phyloP scores from a whole-genome alignment of 2,329 filamentous ascomycete genomes.

The Pseudogymnoascus pannorum region DNA sequence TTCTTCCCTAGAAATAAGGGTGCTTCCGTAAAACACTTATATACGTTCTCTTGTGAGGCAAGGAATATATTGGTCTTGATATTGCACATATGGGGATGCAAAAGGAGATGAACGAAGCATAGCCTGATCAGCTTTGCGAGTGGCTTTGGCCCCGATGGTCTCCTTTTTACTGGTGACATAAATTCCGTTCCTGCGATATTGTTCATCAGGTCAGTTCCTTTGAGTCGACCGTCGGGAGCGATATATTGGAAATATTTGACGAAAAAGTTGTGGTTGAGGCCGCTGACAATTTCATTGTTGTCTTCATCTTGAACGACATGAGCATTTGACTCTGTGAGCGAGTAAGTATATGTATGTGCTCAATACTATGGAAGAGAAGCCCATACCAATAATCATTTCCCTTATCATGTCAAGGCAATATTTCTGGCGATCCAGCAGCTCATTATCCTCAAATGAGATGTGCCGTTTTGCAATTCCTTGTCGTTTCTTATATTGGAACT shows the following conservation, averaged over 20 bases:
- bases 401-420: slow-evolving; percentile 32
- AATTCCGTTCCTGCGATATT: neutral
- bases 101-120: slow-evolving; percentile 21
- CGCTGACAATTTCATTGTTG: neutral
- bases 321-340: slow-evolving; percentile 23
- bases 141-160: neutral
- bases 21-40: slow-evolving; percentile 27
- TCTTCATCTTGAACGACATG: slow-evolving; percentile 9
- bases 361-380: neutral
- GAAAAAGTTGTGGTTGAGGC: neutral
- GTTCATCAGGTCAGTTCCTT: neutral
- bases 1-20: slow-evolving; percentile 36
- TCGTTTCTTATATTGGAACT: slow-evolving; percentile 24
- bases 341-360: neutral
- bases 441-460: slow-evolving; percentile 20
- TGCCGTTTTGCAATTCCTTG: slow-evolving; percentile 30
- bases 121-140: slow-evolving; percentile 23
- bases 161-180: neutral
- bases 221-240: neutral
- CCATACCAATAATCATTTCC: slow-evolving; percentile 38
- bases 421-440: slow-evolving; percentile 22
- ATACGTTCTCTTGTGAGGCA: slow-evolving; percentile 38
- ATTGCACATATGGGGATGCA: slow-evolving; percentile 23
- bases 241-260: neutral
- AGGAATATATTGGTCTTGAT: slow-evolving; percentile 29